Percentiles rank a stretch among this genome's conserved stretches.
These are phyloP conservation scores for Polyporus tsugae DNA, from an alignment of 1,284 basidiomycete genomes.

Conservation along the genomic window DNA sequence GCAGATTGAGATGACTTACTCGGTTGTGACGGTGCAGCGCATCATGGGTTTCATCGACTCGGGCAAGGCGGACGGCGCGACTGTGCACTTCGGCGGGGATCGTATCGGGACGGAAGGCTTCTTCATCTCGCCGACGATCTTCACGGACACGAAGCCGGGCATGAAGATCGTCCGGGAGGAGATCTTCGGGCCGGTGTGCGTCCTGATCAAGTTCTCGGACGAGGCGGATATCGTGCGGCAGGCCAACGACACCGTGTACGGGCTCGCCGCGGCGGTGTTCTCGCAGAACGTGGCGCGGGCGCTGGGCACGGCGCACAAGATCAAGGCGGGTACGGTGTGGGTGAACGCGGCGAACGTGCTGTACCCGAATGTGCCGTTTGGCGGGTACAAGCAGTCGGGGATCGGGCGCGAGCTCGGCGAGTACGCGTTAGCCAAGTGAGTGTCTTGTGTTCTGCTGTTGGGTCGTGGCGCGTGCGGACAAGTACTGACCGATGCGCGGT, in stretches of 20 bases:
- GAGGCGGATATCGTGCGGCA: slow-evolving; percentile 70
- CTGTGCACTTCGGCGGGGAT: slow-evolving; percentile 78
- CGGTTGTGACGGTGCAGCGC: slow-evolving; percentile 49
- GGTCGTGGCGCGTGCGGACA: background rate
- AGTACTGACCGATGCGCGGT: slow-evolving; percentile 27
- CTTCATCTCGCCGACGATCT: slow-evolving; percentile 88
- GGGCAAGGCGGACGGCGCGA: slow-evolving; percentile 89
- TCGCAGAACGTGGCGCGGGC: slow-evolving; percentile 82
- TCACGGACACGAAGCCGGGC: slow-evolving; percentile 77
- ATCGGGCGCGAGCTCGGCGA: slow-evolving; percentile 89
- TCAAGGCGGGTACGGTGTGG: slow-evolving; percentile 88
- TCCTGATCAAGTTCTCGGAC: slow-evolving; percentile 76
- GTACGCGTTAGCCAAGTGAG: slow-evolving; percentile 77
- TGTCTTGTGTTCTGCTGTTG: slow-evolving; percentile 27
- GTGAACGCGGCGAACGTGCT: slow-evolving; percentile 81
- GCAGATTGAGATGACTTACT: background rate
- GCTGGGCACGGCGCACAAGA: slow-evolving; percentile 74
- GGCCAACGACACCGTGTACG: slow-evolving; percentile 90
- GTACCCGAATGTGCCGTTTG: slow-evolving; percentile 78
- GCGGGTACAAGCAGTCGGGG: slow-evolving; percentile 89
- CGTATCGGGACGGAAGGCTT: slow-evolving; percentile 78
- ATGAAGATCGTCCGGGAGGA: slow-evolving; percentile 94
- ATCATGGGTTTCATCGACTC: slow-evolving; percentile 91
- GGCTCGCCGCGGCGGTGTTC: slow-evolving; percentile 84
- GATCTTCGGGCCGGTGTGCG: slow-evolving; percentile 89